These are phyloP conservation scores for Henckelia pumila DNA, from an alignment of 257 asterid genomes.

Conservation along the genomic window DNA sequence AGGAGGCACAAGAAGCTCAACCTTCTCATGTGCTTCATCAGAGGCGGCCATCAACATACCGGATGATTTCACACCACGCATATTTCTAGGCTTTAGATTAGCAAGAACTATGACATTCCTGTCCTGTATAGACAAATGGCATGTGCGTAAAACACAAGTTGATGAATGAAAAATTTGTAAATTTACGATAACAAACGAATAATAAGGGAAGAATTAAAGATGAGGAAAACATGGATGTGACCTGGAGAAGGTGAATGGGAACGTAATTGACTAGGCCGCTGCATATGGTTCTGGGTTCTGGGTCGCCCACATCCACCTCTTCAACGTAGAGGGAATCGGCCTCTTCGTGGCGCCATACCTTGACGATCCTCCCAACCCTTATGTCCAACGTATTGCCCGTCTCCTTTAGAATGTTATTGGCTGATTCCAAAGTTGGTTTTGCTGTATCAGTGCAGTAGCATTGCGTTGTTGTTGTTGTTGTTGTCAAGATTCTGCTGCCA, in stretches of 20 bases:
- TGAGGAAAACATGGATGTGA: slow-evolving; percentile 15
- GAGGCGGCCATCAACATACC: slow-evolving; percentile 99
- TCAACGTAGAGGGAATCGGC: slow-evolving; percentile 96
- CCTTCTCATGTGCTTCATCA: slow-evolving; percentile 78
- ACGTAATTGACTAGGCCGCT: slow-evolving; percentile 83
- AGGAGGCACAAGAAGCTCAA: slow-evolving; percentile 88
- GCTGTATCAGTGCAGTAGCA: slow-evolving; percentile 41
- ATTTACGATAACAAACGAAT: too few species aligned
- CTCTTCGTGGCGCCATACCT: slow-evolving; percentile 87
- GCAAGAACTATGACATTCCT: slow-evolving; percentile 78
- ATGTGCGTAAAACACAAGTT: too few species aligned
- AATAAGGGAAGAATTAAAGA: background rate
- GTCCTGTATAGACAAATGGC: slow-evolving; percentile 48
- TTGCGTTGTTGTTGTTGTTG: background rate
- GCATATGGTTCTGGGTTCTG: slow-evolving; percentile 84
- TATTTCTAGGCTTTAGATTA: slow-evolving; percentile 92
- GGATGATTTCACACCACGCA: slow-evolving; percentile 87
- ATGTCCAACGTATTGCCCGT: slow-evolving; percentile 76
- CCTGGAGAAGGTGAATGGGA: slow-evolving; percentile 76
- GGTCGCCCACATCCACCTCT: slow-evolving; percentile 91
- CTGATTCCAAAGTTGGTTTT: slow-evolving; percentile 13
- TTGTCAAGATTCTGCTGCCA: background rate
- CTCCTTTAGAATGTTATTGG: slow-evolving; percentile 34
- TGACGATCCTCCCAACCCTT: slow-evolving; percentile 70
- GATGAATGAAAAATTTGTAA: background rate